A percentile compares a stretch with the other conserved stretches of the same genome.
Conservation (phyloP, 495 filamentous ascomycete genomes). For the Echria macrotheca region DNA sequence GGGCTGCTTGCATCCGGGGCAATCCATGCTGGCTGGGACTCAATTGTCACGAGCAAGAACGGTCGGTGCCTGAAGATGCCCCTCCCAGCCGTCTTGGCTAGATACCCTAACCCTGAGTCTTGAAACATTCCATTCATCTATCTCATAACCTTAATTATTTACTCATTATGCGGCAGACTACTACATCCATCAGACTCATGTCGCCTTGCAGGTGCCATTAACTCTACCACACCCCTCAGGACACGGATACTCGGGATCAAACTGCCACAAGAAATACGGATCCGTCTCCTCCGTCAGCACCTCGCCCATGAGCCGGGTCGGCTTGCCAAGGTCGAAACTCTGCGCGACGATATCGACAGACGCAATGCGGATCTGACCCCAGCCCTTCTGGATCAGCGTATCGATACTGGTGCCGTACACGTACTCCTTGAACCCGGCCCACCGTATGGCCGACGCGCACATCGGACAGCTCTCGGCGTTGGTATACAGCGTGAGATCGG, state of each 20-base stretch:
- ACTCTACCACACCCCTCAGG: conserved; percentile 38
- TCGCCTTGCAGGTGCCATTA: conserved; percentile 1
- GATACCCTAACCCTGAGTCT: no score
- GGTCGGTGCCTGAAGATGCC: no score
- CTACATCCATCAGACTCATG: no score
- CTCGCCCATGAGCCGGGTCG: conserved; percentile 33
- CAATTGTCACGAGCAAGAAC: no score
- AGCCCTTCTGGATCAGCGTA: conserved; percentile 38
- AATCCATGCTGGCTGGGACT: no score
- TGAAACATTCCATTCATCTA: no score
- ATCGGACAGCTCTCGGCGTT: conserved; percentile 55
- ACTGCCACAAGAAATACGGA: conserved; percentile 49
- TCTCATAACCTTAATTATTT: no score
- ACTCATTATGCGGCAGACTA: no score
- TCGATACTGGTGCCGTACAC: conserved; percentile 49
- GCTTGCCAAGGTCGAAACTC: conserved; percentile 31
- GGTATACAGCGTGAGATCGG: conserved; percentile 48
- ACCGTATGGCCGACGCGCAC: conserved; percentile 53
- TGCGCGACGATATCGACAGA: conserved; percentile 42
- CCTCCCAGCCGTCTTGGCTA: no score
- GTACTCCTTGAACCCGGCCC: conserved; percentile 50
- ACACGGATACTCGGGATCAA: conserved; percentile 35
- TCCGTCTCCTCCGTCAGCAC: conserved; percentile 50
- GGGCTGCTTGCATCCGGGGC: no score
- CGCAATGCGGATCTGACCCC: conserved; percentile 45